These are phyloP conservation scores for Hypoxylon lienhwacheense DNA, from an alignment of 495 filamentous ascomycete genomes.

Conservation along the genomic window DNA sequence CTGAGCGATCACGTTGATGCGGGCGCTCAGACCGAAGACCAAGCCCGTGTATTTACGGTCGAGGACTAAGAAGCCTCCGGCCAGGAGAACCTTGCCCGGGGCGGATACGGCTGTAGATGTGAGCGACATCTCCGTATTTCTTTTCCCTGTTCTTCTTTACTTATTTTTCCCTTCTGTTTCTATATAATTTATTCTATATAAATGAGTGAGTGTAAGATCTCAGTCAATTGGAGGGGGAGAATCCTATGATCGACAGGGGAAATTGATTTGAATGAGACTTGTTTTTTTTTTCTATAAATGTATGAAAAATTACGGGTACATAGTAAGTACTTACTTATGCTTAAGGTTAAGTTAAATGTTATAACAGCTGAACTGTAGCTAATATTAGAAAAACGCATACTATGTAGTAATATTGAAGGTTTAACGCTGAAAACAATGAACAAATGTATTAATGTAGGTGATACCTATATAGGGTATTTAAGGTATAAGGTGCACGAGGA, in stretches of 20 bases:
- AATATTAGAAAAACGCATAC: too few relatives aligned
- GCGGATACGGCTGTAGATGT: slow-evolving; percentile 70
- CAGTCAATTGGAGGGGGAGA: slow-evolving; percentile 19
- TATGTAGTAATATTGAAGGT: too few relatives aligned
- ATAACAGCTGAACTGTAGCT: too few relatives aligned
- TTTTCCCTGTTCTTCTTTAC: not conserved
- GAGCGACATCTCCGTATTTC: slow-evolving; percentile 34
- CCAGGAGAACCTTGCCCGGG: slow-evolving; percentile 92
- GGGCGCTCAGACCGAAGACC: slow-evolving; percentile 90
- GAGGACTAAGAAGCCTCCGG: slow-evolving; percentile 92
- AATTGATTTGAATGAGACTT: not conserved
- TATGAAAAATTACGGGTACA: too few relatives aligned
- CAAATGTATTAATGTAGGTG: too few relatives aligned
- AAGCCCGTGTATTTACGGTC: slow-evolving; percentile 85
- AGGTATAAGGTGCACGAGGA: not conserved
- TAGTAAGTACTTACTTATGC: too few relatives aligned
- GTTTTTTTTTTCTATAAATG: too few relatives aligned
- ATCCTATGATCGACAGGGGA: slow-evolving; percentile 34
- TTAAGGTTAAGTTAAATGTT: too few relatives aligned
- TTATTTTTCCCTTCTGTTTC: not conserved
- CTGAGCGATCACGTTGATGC: slow-evolving; percentile 83
- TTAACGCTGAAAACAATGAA: too few relatives aligned
- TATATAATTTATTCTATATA: not conserved
- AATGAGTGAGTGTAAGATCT: not conserved
- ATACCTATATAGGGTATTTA: not conserved